These are phyloP conservation scores for Lactifluus subvellereus DNA, from an alignment of 768 basidiomycete species.

Conservation along the genomic window DNA sequence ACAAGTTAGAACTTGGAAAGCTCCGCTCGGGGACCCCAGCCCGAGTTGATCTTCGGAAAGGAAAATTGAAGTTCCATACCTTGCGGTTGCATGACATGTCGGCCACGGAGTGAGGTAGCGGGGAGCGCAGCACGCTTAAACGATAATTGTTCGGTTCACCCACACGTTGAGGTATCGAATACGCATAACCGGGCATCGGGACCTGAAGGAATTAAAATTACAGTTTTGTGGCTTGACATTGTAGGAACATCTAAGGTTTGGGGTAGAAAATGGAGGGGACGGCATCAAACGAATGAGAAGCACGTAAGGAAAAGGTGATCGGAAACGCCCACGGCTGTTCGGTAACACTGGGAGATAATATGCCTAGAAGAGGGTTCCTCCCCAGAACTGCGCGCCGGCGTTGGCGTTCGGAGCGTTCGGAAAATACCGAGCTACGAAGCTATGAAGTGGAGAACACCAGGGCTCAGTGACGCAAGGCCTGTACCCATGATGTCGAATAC, in stretches of 20 bases:
- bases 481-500: neutral
- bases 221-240: neutral
- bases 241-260: constrained; percentile 19
- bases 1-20: neutral
- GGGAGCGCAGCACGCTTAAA: neutral
- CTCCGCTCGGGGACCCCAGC: neutral
- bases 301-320: neutral
- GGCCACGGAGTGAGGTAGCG: too few relatives aligned
- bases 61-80: neutral
- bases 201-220: constrained; percentile 7
- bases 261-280: constrained; percentile 12
- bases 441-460: neutral
- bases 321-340: constrained; percentile 13
- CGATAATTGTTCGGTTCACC: neutral
- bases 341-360: neutral
- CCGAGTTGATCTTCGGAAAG: neutral
- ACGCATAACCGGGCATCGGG: neutral
- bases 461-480: neutral
- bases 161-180: neutral
- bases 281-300: constrained; percentile 7
- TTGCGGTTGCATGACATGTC: too few relatives aligned
- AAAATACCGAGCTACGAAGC: constrained; percentile 2
- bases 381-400: neutral
- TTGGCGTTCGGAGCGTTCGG: neutral
- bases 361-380: neutral